Evolutionary conservation across 345 rosid genomes (phyloP), one percentile per base, ranked within the genome.

Genomic region (Geranium rotundifolium): DNA sequence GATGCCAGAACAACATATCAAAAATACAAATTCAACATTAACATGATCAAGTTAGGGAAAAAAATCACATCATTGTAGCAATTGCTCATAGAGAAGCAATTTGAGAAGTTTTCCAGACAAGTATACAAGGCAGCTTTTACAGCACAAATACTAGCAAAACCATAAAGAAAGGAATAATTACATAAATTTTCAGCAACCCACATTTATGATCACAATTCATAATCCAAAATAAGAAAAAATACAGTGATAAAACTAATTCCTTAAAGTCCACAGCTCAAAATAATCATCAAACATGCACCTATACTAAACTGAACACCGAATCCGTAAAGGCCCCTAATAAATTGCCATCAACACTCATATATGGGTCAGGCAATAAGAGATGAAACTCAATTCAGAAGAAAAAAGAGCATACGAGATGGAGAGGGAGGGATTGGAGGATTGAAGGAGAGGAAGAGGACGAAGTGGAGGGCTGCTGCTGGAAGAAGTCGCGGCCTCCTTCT

Each of bases 381-480:
- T 46, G 41, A 34, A 34, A 46, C 52, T 3, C 52, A 46, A 46
- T 12, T 55, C 20, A 17, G n/a, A 55, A 3, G n/a, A 55, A n/a
- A 17, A 55, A 55, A 17, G 13, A 57, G 5, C 29, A 20, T 59
- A 92, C 99, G 92, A 85, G 95, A 27, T 90, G 97, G 71, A 90
- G 95, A 69, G 99, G 96, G 58, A 93, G 97, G 31, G 92, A 86
- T 65, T 85, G 97, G 23, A 90, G 95, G 74, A 90, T 85, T 62
- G 99, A 92, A 27, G 98, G 69, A 49, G 93, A 80, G 2, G 95
- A 84, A 41, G 97, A 71, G 4, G 97, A 80, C 15, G 69, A 66
- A 67, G 96, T 76, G 41, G 96, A 85, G 27, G 97, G 85, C 29
- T 76, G 90, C 56, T 86, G 97, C 61, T 82, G 96, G 82, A 76